Conservation (phyloP, 148 eudicot genomes). For the Gaultheria prostrata region DNA sequence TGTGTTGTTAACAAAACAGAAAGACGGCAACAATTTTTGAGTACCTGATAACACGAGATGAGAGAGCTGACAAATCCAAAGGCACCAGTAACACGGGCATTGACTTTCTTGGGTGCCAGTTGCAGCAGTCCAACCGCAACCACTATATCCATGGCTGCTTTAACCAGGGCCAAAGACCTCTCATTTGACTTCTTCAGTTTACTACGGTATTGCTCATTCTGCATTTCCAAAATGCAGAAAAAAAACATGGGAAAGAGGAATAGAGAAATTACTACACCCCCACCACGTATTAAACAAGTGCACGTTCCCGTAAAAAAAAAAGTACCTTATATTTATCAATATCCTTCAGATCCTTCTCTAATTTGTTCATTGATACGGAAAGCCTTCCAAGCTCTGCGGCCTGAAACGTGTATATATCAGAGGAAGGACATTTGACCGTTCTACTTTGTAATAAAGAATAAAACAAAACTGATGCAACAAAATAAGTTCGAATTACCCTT, state of each 20-base stretch:
- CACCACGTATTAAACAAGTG: background rate
- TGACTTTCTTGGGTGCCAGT: constrained; percentile 85
- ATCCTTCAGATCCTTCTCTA: constrained; percentile 78
- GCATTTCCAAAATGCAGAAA: constrained; percentile 18
- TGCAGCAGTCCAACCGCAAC: constrained; percentile 93
- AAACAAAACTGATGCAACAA: background rate
- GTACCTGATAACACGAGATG: constrained; percentile 96
- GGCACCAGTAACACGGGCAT: constrained; percentile 94
- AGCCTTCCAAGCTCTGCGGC: constrained; percentile 87
- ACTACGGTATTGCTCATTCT: constrained; percentile 71
- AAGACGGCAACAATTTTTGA: background rate
- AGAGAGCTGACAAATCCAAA: constrained; percentile 80
- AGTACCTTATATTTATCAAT: constrained; percentile 65
- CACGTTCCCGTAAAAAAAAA: constrained; percentile 3
- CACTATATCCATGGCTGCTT: constrained; percentile 78
- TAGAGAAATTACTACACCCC: background rate
- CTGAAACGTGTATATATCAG: constrained; percentile 25
- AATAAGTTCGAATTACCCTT: background rate
- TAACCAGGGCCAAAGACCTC: constrained; percentile 77
- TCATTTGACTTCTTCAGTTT: constrained; percentile 75
- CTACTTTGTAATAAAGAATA: background rate
- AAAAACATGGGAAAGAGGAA: background rate
- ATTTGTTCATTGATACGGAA: constrained; percentile 74
- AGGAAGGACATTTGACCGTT: background rate
- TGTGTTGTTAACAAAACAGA: background rate